Base-by-base conservation (phyloP, 2,329 filamentous ascomycete species). In the Dryadomyces sulphureus region DNA sequence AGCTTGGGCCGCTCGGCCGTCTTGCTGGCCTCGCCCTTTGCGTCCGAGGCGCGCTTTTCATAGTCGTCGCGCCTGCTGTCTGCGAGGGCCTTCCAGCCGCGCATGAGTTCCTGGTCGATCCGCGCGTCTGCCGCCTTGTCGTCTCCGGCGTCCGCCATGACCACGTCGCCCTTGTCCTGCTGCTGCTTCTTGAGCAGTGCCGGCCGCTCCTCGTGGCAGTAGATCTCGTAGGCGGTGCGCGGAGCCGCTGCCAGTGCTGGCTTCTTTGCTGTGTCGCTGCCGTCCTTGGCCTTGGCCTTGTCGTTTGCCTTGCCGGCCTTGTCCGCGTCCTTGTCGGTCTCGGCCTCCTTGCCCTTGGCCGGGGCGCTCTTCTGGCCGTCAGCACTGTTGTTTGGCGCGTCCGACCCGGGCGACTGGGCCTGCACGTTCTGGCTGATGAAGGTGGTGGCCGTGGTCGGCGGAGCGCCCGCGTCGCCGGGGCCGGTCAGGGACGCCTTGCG, bases 401-500 rank as follows among this genome's bases (percentile, higher is more conserved):
- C 70, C 45, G 70, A 74, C 50, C 62, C 66, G 30, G 70, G 70
- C 21, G 70, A 73, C 27, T 68, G 57, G 2, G 64, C 62, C 22
- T 64, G 56, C 50, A 68, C 52, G 48, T 66, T 68, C 54, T 73
- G 66, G 59, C 64, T 69, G 55, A 68, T 66, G 50, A 67, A 67
- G 22, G 62, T 61, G 32, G 66, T 62, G 47, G 62, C 57, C 21
- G 58, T 57, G 53, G 34, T 66, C 62, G 47, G 62, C 57, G 22
- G 58, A 57, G 53, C 66, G 21, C 62, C 54, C 43, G 52, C 49
- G 5, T 72, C 71, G 55, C 59, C 56, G 50, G 65, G 65, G 49
- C 64, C 61, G 46, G 68, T 59, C 45, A 68, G 60, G 32, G 73
- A 75, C 21, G 70, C 65, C 62, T 81, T 81, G 45, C 81, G 67